These are phyloP conservation scores for Metarhizium rileyi DNA, from an alignment of 2,329 filamentous ascomycete species.

Conservation along the genomic window DNA sequence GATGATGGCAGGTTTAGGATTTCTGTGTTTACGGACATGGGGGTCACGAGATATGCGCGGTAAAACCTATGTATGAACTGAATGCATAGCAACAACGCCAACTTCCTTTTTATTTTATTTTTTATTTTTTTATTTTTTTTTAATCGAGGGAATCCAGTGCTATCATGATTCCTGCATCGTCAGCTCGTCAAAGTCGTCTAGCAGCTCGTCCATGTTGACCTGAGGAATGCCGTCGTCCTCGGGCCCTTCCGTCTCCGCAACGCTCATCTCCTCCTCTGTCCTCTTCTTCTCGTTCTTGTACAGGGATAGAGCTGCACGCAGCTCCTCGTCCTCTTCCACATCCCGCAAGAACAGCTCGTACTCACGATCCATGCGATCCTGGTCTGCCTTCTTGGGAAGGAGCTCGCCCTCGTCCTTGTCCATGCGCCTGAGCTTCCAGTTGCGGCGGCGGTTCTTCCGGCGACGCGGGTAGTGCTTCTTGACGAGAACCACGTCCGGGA, in stretches of 20 bases:
- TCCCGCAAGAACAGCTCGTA: conserved; percentile 97
- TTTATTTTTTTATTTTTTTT: neutral
- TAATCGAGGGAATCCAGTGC: neutral
- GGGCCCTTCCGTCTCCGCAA: conserved; percentile 52
- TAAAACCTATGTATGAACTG: neutral
- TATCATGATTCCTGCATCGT: conserved; percentile 25
- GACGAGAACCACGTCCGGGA: conserved; percentile 89
- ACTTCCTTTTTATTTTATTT: neutral
- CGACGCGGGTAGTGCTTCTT: conserved; percentile 93
- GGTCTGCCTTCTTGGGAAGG: conserved; percentile 76
- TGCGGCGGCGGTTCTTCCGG: conserved; percentile 69
- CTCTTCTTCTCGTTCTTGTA: conserved; percentile 60
- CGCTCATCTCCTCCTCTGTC: conserved; percentile 56
- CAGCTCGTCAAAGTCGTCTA: conserved; percentile 91
- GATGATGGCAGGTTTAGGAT: neutral
- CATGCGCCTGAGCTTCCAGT: conserved; percentile 96
- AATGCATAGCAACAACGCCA: neutral
- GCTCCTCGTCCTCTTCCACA: conserved; percentile 88
- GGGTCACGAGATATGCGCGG: neutral
- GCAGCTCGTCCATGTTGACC: conserved; percentile 69
- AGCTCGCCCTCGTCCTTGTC: conserved; percentile 80
- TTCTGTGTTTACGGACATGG: neutral
- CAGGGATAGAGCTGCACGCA: conserved; percentile 72
- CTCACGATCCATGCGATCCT: conserved; percentile 80
- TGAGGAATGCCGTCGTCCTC: conserved; percentile 54